Conservation (phyloP, 2,329 filamentous ascomycete species). For the Diplodia scrobiculata region DNA sequence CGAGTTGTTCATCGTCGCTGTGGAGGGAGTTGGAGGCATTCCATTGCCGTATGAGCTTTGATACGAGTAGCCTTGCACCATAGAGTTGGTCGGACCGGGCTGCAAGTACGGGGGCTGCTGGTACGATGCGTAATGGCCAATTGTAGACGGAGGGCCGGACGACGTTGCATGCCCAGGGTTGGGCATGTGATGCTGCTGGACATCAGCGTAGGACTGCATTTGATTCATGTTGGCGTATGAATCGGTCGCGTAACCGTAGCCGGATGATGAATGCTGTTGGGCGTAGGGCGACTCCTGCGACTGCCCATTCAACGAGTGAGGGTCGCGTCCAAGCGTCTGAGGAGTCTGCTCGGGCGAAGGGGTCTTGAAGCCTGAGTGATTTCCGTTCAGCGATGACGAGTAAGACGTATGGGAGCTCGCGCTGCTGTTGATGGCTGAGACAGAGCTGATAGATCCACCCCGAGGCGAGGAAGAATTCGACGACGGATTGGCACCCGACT, state of each 20-base stretch:
- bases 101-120: slow-evolving; percentile 74
- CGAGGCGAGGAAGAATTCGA: slow-evolving; percentile 74
- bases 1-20: slow-evolving; percentile 67
- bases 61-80: slow-evolving; percentile 59
- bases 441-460: slow-evolving; percentile 70
- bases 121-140: slow-evolving; percentile 77
- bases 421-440: slow-evolving; percentile 53
- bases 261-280: slow-evolving; percentile 38
- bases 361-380: slow-evolving; percentile 67
- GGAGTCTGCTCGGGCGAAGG: slow-evolving; percentile 70
- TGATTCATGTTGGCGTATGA: slow-evolving; percentile 73
- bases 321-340: slow-evolving; percentile 45
- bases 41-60: slow-evolving; percentile 77
- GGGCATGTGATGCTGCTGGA: slow-evolving; percentile 74
- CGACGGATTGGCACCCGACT: slow-evolving; percentile 64
- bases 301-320: slow-evolving; percentile 44
- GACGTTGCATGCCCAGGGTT: slow-evolving; percentile 74
- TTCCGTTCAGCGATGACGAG: slow-evolving; percentile 57
- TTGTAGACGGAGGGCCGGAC: slow-evolving; percentile 70
- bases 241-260: slow-evolving; percentile 42
- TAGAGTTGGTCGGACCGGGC: slow-evolving; percentile 69
- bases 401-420: slow-evolving; percentile 60
- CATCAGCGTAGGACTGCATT: slow-evolving; percentile 80
- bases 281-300: slow-evolving; percentile 47
- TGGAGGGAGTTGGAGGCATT: slow-evolving; percentile 75